Conservation (phyloP, 768 basidiomycete genomes). For the Pisolithus albus region DNA sequence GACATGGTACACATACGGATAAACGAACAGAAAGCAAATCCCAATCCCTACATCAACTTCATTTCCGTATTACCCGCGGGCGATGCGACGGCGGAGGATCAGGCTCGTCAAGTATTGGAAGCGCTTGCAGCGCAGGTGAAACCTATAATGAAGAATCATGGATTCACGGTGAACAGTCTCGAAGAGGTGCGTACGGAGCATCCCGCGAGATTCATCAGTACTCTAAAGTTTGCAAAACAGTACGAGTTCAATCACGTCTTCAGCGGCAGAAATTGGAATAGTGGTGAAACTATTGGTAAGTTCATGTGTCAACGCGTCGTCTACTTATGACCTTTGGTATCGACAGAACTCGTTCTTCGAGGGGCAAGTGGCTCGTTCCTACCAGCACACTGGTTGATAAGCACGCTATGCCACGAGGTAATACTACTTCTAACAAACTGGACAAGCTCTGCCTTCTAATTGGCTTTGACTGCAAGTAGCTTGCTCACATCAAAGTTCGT, state of each 20-base stretch:
- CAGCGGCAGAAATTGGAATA: conserved; percentile 80
- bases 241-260: conserved; percentile 77
- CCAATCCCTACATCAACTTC: conserved; percentile 74
- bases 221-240: conserved; percentile 29
- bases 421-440: conserved; percentile 9
- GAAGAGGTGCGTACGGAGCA: conserved; percentile 56
- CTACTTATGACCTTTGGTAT: neutral
- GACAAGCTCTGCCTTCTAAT: conserved; percentile 7
- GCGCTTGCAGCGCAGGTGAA: conserved; percentile 79
- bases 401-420: conserved; percentile 81
- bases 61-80: conserved; percentile 48
- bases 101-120: conserved; percentile 64
- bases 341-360: conserved; percentile 69
- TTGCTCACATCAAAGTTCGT: conserved; percentile 74
- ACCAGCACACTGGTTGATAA: conserved; percentile 62
- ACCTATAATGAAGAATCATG: conserved; percentile 77
- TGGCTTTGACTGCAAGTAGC: conserved; percentile 31
- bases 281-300: conserved; percentile 71
- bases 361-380: conserved; percentile 53
- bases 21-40: conserved; percentile 64
- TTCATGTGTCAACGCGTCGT: neutral
- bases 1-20: conserved; percentile 68
- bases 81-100: conserved; percentile 44
- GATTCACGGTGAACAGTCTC: conserved; percentile 68
- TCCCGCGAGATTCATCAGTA: neutral